Conservation (phyloP, 352 stramenopile genomes). For the Pythium coloratum region DNA sequence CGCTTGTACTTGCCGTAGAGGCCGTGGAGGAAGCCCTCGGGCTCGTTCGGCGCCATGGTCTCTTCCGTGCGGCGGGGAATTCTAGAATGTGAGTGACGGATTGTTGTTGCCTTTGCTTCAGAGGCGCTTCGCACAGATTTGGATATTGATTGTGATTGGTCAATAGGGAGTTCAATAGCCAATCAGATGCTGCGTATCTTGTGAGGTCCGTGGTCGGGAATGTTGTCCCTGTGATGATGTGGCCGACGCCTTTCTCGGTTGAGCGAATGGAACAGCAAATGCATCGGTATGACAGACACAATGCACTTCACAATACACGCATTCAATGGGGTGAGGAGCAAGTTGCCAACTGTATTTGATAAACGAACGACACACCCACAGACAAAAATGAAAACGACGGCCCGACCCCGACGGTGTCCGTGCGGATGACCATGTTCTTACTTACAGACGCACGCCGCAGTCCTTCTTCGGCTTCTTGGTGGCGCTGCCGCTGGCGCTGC, state of each 20-base stretch:
- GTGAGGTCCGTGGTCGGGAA: too few relatives aligned
- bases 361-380: constrained; percentile 5
- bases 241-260: too few relatives aligned
- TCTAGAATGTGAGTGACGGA: neutral
- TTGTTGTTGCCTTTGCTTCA: neutral
- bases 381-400: constrained; percentile 13
- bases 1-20: constrained; percentile 21
- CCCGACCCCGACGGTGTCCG: neutral
- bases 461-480: constrained; percentile 16
- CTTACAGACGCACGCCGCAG: constrained; percentile 14
- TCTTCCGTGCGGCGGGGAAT: neutral
- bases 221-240: too few relatives aligned
- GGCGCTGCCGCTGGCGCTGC: neutral
- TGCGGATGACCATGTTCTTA: neutral
- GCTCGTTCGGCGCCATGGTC: neutral
- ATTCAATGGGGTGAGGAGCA: constrained; percentile 1
- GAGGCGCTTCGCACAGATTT: too few relatives aligned
- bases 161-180: neutral
- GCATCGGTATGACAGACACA: neutral
- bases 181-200: too few relatives aligned
- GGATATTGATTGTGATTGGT: neutral
- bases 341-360: constrained; percentile 8
- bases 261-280: neutral
- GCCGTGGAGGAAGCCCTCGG: constrained; percentile 1
- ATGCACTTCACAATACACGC: neutral